Conservation (phyloP, 2,329 filamentous ascomycete genomes). For the Ustilaginoidea virens region DNA sequence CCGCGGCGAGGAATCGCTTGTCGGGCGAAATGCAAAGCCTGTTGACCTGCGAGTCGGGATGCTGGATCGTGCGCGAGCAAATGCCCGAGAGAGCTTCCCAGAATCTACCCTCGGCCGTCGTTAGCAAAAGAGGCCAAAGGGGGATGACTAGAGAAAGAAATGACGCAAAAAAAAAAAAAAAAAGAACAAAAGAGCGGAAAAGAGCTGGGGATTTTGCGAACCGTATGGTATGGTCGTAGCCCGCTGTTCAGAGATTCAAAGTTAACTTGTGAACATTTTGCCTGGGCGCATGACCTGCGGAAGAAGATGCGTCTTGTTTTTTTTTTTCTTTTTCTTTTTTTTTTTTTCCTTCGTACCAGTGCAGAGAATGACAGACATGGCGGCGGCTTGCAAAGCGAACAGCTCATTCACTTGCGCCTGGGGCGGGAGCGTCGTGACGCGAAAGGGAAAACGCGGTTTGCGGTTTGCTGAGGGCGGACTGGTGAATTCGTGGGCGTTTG, state of each 20-base stretch:
- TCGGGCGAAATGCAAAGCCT: slow-evolving; percentile 96
- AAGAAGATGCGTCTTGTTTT: too few relatives aligned
- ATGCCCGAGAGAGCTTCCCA: slow-evolving; percentile 98
- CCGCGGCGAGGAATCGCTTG: slow-evolving; percentile 87
- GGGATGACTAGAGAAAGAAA: too few relatives aligned
- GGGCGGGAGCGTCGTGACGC: not conserved
- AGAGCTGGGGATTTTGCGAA: too few relatives aligned
- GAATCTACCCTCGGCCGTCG: slow-evolving; percentile 48
- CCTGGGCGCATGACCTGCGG: too few relatives aligned
- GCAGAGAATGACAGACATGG: slow-evolving; percentile 48
- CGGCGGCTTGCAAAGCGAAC: slow-evolving; percentile 5
- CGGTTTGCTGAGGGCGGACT: too few relatives aligned
- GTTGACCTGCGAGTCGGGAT: slow-evolving; percentile 96
- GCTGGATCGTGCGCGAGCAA: slow-evolving; percentile 93
- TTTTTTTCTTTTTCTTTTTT: too few relatives aligned
- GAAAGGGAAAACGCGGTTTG: too few relatives aligned
- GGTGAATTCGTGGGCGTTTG: too few relatives aligned
- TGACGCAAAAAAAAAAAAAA: too few relatives aligned
- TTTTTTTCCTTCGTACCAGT: slow-evolving; percentile 43
- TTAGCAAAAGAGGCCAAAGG: slow-evolving; percentile 9
- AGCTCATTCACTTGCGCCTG: not conserved
- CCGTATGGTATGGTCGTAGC: slow-evolving; percentile 49
- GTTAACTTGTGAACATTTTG: too few relatives aligned
- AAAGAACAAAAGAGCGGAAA: too few relatives aligned
- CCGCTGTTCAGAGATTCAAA: slow-evolving; percentile 32